These are phyloP conservation scores for Protoeuglena noctilucae DNA, from an alignment of 139 green algal genomes.

Conservation along the genomic window DNA sequence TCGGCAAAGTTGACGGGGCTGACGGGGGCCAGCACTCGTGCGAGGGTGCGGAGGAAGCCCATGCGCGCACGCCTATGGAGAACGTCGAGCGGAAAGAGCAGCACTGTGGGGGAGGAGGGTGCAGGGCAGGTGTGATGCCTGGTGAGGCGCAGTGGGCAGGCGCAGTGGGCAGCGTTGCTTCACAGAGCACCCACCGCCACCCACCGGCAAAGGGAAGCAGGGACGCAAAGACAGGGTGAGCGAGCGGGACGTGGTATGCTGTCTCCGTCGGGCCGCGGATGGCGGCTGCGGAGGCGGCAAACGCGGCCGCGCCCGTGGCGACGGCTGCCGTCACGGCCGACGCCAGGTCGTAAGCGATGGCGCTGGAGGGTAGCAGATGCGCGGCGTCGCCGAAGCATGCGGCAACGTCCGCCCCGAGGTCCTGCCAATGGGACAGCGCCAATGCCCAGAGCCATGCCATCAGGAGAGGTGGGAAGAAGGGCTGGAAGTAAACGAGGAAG, in stretches of 20 bases:
- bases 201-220: too few species aligned
- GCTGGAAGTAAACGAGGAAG: neutral
- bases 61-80: neutral
- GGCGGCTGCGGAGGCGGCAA: neutral
- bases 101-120: neutral
- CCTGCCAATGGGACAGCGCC: neutral
- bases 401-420: neutral
- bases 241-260: neutral
- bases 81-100: neutral
- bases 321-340: too few species aligned
- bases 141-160: too few species aligned
- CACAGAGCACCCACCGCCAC: too few species aligned
- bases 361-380: too few species aligned
- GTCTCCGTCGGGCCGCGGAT: neutral
- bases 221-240: neutral
- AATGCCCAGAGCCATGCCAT: neutral
- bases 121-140: neutral
- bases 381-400: too few species aligned
- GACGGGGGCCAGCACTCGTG: neutral
- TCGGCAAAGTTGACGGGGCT: conserved; percentile 64
- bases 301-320: neutral
- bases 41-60: neutral
- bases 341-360: too few species aligned
- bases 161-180: too few species aligned
- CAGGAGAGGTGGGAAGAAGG: neutral